Evolutionary conservation across 495 filamentous ascomycete genomes (phyloP).

Genomic region (Platismatia glauca): DNA sequence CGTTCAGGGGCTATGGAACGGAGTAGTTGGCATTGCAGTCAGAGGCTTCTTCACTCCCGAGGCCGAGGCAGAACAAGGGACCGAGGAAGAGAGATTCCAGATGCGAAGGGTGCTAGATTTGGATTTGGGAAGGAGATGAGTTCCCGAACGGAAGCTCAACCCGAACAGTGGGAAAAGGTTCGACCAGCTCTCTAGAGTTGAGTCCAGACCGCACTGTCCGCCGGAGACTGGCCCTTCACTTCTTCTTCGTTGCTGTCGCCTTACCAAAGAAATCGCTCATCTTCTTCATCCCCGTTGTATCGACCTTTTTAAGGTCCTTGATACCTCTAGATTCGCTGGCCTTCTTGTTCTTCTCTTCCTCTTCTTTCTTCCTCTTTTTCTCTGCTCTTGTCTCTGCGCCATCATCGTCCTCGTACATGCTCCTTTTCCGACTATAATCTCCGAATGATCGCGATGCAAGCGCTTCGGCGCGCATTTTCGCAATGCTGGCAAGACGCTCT

Average conservation of each 20-base stretch:
- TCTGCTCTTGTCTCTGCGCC: slow-evolving; percentile 40
- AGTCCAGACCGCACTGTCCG: neutral
- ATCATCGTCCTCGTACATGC: slow-evolving; percentile 58
- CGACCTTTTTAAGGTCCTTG: slow-evolving; percentile 74
- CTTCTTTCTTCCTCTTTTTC: slow-evolving; percentile 59
- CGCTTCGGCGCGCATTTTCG: slow-evolving; percentile 58
- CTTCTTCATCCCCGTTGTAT: slow-evolving; percentile 91
- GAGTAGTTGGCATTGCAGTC: slow-evolving; percentile 57
- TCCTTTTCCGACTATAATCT: slow-evolving; percentile 70
- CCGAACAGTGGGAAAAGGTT: neutral
- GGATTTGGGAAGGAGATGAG: slow-evolving; percentile 46
- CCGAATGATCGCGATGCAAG: slow-evolving; percentile 52
- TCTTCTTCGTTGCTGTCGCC: slow-evolving; percentile 26
- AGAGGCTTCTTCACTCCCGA: slow-evolving; percentile 49
- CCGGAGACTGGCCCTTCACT: slow-evolving; percentile 3
- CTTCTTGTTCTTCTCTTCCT: slow-evolving; percentile 71
- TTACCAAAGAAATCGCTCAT: slow-evolving; percentile 91
- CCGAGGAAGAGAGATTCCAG: slow-evolving; percentile 28
- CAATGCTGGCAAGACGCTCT: slow-evolving; percentile 54
- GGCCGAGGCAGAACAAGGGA: slow-evolving; percentile 15
- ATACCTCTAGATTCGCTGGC: slow-evolving; percentile 62
- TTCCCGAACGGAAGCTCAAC: neutral
- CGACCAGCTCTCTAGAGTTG: neutral
- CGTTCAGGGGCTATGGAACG: slow-evolving; percentile 67
- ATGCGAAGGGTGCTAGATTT: slow-evolving; percentile 52